A percentile compares a stretch with the other conserved stretches of the same genome.
Conservation (phyloP, 768 basidiomycete genomes). For the Cystobasidium tubakii region DNA sequence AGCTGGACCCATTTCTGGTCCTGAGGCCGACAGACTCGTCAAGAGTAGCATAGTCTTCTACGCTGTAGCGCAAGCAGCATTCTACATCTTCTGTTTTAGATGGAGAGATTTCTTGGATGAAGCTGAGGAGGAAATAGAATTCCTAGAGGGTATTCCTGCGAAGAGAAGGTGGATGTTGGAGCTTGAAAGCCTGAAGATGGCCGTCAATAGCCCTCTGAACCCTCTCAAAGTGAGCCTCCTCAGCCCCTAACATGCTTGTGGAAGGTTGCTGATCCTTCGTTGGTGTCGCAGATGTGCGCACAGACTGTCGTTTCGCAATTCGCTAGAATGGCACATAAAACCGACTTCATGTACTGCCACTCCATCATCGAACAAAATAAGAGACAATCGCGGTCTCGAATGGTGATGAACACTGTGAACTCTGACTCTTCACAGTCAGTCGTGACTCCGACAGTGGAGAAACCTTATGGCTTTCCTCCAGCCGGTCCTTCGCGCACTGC, state of each 20-base stretch:
- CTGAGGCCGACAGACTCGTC: constrained; percentile 37
- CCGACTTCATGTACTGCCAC: constrained; percentile 88
- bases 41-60: constrained; percentile 72
- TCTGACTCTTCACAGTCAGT: constrained; percentile 19
- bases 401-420: constrained; percentile 18
- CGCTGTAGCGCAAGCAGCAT: constrained; percentile 81
- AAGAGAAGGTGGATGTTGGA: constrained; percentile 76
- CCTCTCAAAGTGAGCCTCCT: constrained; percentile 68
- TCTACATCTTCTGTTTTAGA: constrained; percentile 95
- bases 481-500: constrained; percentile 12
- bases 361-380: constrained; percentile 84
- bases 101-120: constrained; percentile 74
- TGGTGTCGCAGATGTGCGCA: constrained; percentile 66
- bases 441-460: constrained; percentile 15
- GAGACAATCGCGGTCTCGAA: constrained; percentile 52
- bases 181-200: constrained; percentile 69
- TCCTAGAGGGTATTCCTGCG: constrained; percentile 37
- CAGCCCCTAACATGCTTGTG: neutral
- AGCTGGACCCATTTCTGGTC: constrained; percentile 1
- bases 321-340: constrained; percentile 81
- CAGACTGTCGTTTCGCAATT: constrained; percentile 86
- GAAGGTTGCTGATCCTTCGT: neutral
- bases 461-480: constrained; percentile 20
- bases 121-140: constrained; percentile 47
- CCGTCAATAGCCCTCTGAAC: constrained; percentile 73